A percentile compares a stretch with the other conserved stretches of the same genome.
These are phyloP conservation scores for Termitomyces sp. DNA, from an alignment of 768 basidiomycete species.

Conservation along the genomic window DNA sequence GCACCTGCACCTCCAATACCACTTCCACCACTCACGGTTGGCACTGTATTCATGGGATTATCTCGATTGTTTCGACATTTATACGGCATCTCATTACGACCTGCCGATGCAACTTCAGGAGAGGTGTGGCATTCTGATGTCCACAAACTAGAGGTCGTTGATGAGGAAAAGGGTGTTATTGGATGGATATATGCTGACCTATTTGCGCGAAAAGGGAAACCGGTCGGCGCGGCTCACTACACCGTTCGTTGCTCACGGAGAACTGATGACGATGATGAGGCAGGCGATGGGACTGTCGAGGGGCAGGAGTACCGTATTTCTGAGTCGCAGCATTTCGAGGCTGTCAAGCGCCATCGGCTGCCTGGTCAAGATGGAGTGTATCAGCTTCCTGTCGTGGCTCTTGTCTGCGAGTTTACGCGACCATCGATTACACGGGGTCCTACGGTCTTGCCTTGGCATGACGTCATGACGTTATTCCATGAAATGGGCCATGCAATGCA, in stretches of 20 bases:
- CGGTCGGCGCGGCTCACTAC: conserved; percentile 92
- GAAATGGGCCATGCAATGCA: conserved; percentile 99
- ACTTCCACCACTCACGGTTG: conserved; percentile 73
- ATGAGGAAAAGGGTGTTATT: conserved; percentile 79
- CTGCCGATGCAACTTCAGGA: conserved; percentile 59
- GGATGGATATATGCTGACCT: conserved; percentile 96
- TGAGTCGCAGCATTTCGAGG: conserved; percentile 59
- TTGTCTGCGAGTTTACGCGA: conserved; percentile 80
- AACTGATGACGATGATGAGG: conserved; percentile 85
- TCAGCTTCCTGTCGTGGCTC: conserved; percentile 88
- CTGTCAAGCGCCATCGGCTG: conserved; percentile 51
- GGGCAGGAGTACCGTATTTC: conserved; percentile 35
- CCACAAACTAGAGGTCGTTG: conserved; percentile 88
- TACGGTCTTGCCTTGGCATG: conserved; percentile 83
- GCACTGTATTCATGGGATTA: conserved; percentile 80
- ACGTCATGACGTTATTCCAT: conserved; percentile 92
- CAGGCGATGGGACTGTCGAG: conserved; percentile 46
- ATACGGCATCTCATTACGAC: conserved; percentile 81
- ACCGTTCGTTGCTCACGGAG: conserved; percentile 93
- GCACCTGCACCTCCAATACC: conserved; percentile 69
- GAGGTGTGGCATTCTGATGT: conserved; percentile 91
- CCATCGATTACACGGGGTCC: conserved; percentile 58
- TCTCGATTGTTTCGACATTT: conserved; percentile 82
- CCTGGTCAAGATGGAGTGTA: conserved; percentile 63
- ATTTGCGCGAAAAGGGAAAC: conserved; percentile 79